Conservation (phyloP, 176 grass and related monocot species). For the Musa troglodytarum region DNA sequence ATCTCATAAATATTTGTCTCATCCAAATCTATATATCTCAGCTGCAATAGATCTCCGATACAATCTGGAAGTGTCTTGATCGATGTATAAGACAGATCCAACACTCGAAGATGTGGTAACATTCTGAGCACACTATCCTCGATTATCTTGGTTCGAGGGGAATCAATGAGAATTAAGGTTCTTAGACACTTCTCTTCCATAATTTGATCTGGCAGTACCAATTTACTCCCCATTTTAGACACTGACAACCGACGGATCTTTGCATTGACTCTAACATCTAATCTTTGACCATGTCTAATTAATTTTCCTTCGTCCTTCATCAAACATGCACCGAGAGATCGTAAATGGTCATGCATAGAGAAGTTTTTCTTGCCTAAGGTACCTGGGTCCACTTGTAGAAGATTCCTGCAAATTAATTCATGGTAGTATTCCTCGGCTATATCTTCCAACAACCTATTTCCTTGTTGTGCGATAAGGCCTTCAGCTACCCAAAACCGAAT, state of each 20-base stretch:
- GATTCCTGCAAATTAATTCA: constrained; percentile 26
- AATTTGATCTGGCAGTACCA: constrained; percentile 46
- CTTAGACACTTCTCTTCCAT: constrained; percentile 64
- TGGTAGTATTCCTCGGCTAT: constrained; percentile 29
- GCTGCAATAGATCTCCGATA: constrained; percentile 18
- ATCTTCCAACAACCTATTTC: constrained; percentile 26
- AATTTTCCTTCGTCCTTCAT: constrained; percentile 12
- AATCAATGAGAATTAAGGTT: constrained; percentile 52
- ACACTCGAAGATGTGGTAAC: constrained; percentile 6
- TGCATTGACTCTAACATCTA: no score
- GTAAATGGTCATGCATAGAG: not conserved
- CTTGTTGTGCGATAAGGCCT: constrained; percentile 17
- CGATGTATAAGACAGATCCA: not conserved
- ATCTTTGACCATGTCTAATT: no score
- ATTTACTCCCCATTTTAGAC: constrained; percentile 35
- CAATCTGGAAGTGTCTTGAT: constrained; percentile 18
- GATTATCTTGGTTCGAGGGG: constrained; percentile 28
- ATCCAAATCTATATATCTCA: constrained; percentile 20
- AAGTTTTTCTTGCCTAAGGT: not conserved
- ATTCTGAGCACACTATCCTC: constrained; percentile 9
- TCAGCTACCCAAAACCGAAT: constrained; percentile 29
- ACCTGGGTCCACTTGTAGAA: not conserved
- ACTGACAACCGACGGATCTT: constrained; percentile 33
- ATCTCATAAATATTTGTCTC: not conserved
- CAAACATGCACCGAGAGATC: constrained; percentile 25